Evolutionary conservation across 1,139 yeast species (phyloP), one percentile per base, ranked within the genome.

Genomic region (Scheffersomyces cryptocercus): DNA sequence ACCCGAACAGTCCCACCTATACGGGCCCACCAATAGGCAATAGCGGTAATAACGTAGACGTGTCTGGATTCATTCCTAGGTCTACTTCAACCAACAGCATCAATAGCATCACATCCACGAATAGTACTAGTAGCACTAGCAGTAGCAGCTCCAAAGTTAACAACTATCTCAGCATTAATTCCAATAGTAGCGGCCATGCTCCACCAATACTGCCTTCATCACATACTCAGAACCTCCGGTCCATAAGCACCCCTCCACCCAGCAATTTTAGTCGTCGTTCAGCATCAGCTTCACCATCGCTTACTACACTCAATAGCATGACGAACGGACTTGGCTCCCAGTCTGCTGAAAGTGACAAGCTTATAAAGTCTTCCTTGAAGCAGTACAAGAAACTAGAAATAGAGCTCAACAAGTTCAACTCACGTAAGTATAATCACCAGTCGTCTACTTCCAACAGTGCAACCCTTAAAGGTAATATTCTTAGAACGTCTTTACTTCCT

Each of bases 401-500:
- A 24, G 73, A 74, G 4, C 59, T 78, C 37, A 54, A 62, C 35
- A 81, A 79, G 54, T 82, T 81, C 54, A 65, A 66, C 35, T 68
- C 82, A 14, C 46, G 49, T 16, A 54, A 52, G 37, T 52, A 40
- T 43, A 54, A 54, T 36, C 40, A 46, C 41, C 26, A 20, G 26
- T 31, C 35, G 35, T 31, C 35, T 10, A 44, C 37, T 26, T 79
- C 81, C 52, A 68, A 74, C 38, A 66, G 66, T 38, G 80, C 83
- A 7, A 68, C 83, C 2, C 62, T 76, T 29, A 82, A 82, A 54
- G 79, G 93, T 8, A 88, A 88, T 58, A 73, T 83, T 12, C 67
- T 88, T 20, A 69, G 96, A 26, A 70, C 88, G 2, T 68, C 82
- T 2, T 66, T 88, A n/a, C 65, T 88, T 20, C 86, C 90, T 4